Percentiles rank a stretch among this genome's conserved stretches.
Evolutionary conservation across 2,329 filamentous ascomycete species (phyloP).

Genomic region (Scopulariopsis brevicaulis): DNA sequence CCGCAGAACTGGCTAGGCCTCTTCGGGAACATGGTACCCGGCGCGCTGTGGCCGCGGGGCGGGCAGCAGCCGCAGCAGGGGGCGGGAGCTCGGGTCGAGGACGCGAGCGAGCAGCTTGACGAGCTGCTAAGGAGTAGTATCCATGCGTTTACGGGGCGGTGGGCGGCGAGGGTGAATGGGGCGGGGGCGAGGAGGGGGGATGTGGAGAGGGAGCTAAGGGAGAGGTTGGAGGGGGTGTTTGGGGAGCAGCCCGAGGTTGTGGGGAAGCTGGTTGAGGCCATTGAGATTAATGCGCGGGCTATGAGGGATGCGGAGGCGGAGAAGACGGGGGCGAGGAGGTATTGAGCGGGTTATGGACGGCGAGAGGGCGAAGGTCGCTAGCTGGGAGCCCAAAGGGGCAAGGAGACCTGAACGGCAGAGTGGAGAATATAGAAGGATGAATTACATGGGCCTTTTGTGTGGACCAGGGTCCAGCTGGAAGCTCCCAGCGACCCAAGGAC

Average conservation of each 20-base stretch:
- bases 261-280: constrained; percentile 48
- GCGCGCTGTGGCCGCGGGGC: constrained; percentile 33
- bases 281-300: constrained; percentile 42
- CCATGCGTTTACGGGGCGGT: constrained; percentile 50
- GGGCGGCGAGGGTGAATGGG: constrained; percentile 39
- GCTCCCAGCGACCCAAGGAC: too few species aligned
- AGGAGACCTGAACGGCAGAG: too few species aligned
- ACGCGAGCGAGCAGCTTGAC: constrained; percentile 54
- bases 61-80: constrained; percentile 19
- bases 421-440: neutral
- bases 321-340: constrained; percentile 15
- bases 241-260: constrained; percentile 47
- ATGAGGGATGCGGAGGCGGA: constrained; percentile 30
- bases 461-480: too few species aligned
- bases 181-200: constrained; percentile 36
- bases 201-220: constrained; percentile 44
- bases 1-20: constrained; percentile 47
- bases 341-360: neutral
- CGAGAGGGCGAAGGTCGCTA: neutral
- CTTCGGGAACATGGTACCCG: constrained; percentile 42
- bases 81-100: constrained; percentile 33
- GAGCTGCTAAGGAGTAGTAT: constrained; percentile 51
- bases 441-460: neutral
- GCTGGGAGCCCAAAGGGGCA: too few species aligned
- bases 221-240: constrained; percentile 44